Conservation (phyloP, 129 eudicot genomes). For the Escallonia rubra region DNA sequence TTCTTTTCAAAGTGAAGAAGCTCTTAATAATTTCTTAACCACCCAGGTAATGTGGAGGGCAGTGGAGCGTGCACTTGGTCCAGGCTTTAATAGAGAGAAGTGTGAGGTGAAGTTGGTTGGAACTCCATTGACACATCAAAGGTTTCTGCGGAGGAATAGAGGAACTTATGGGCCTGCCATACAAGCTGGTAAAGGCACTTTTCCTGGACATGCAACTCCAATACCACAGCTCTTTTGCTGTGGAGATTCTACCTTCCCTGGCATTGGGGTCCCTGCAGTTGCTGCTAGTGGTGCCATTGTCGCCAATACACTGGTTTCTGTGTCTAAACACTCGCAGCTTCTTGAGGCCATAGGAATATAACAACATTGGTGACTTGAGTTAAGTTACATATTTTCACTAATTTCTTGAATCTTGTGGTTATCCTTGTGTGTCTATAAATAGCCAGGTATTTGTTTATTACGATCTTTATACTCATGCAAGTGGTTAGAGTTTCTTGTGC, state of each 20-base stretch:
- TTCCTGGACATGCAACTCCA: constrained; percentile 94
- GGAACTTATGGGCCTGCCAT: constrained; percentile 97
- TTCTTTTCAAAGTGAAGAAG: not conserved
- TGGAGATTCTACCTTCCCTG: constrained; percentile 97
- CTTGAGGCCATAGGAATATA: constrained; percentile 93
- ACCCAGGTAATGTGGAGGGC: constrained; percentile 86
- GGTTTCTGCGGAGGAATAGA: constrained; percentile 76
- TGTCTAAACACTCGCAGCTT: constrained; percentile 79
- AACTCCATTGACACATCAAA: constrained; percentile 79
- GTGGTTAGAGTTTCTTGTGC: no score
- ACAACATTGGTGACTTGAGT: not conserved
- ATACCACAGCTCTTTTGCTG: constrained; percentile 80
- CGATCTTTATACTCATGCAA: not conserved
- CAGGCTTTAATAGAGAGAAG: constrained; percentile 66
- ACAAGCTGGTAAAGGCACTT: constrained; percentile 72
- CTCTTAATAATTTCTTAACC: not conserved
- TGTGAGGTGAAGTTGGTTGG: constrained; percentile 88
- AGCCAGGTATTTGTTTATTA: not conserved
- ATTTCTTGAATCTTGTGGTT: not conserved
- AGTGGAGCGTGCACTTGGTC: constrained; percentile 83
- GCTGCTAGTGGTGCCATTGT: constrained; percentile 99
- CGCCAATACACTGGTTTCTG: constrained; percentile 90
- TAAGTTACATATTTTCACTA: not conserved
- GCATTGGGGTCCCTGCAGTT: constrained; percentile 98
- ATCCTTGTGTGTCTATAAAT: not conserved